These are phyloP conservation scores for Nadsonia commutata DNA, from an alignment of 1,139 yeast genomes.

Conservation along the genomic window DNA sequence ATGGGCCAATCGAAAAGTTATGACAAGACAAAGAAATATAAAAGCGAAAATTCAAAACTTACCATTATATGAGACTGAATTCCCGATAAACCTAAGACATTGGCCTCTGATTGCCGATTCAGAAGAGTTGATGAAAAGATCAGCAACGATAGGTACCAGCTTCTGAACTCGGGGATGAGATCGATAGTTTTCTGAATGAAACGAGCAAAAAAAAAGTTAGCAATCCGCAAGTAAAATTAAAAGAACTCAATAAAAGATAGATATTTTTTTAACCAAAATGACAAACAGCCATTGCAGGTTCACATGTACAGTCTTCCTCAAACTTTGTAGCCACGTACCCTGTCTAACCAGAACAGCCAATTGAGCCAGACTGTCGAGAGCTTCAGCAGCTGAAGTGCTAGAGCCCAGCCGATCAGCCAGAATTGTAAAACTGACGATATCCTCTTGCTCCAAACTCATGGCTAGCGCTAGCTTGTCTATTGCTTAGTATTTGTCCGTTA, in stretches of 20 bases:
- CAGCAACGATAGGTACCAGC: neutral
- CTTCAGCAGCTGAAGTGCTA: neutral
- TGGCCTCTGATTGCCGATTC: neutral
- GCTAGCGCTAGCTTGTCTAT: too few relatives aligned
- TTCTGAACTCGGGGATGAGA: neutral
- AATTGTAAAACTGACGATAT: neutral
- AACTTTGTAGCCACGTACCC: too few relatives aligned
- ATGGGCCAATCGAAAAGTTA: too few relatives aligned
- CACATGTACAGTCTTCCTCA: too few relatives aligned
- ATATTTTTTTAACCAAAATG: too few relatives aligned
- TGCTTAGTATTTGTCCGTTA: too few relatives aligned
- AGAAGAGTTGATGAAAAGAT: neutral
- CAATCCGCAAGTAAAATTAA: neutral
- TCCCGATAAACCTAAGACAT: constrained; percentile 11
- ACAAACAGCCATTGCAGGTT: neutral
- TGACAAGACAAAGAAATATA: neutral
- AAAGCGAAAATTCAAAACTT: neutral
- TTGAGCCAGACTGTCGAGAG: neutral
- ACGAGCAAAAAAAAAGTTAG: neutral
- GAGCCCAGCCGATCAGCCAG: neutral
- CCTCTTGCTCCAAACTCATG: neutral
- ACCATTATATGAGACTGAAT: constrained; percentile 12
- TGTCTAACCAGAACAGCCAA: neutral
- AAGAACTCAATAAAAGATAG: neutral
- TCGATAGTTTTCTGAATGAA: neutral